A percentile compares a stretch with the other conserved stretches of the same genome.
Conservation (phyloP, 768 basidiomycete species). For the Rossbeevera mucosa region DNA sequence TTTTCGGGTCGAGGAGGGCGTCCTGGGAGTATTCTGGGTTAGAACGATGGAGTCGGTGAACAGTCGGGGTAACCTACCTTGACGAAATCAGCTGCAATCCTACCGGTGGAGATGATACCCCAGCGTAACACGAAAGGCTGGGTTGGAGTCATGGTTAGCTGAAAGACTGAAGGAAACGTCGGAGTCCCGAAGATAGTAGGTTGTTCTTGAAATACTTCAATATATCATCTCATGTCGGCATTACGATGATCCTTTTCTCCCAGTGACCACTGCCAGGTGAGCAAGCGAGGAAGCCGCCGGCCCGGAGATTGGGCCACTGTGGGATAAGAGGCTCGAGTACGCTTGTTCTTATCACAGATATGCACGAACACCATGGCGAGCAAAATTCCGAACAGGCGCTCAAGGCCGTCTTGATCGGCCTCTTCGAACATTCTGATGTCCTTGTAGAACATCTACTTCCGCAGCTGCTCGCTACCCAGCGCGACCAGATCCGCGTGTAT, state of each 20-base stretch:
- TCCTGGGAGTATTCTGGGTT: conserved; percentile 44
- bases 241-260: not conserved
- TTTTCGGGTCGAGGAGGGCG: conserved; percentile 67
- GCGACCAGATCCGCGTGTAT: conserved; percentile 16
- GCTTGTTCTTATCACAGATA: no score
- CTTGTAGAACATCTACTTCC: conserved; percentile 53
- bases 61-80: conserved; percentile 42
- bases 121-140: conserved; percentile 55
- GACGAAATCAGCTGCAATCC: conserved; percentile 63
- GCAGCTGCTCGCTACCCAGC: conserved; percentile 36
- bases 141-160: conserved; percentile 14
- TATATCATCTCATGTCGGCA: not conserved
- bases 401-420: conserved; percentile 33
- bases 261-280: conserved; percentile 10
- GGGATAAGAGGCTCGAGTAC: conserved; percentile 9
- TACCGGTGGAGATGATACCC: conserved; percentile 86
- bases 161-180: not conserved
- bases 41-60: not conserved
- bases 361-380: not conserved
- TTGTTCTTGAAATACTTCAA: conserved; percentile 1
- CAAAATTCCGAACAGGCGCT: conserved; percentile 22
- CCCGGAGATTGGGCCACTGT: not conserved
- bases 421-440: conserved; percentile 68
- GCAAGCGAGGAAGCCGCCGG: conserved; percentile 1
- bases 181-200: not conserved